A percentile compares a stretch with the other conserved stretches of the same genome.
phyloP scores from a whole-genome alignment of 2,329 filamentous ascomycete genomes.

The Phaeomoniella chlamydospora region DNA sequence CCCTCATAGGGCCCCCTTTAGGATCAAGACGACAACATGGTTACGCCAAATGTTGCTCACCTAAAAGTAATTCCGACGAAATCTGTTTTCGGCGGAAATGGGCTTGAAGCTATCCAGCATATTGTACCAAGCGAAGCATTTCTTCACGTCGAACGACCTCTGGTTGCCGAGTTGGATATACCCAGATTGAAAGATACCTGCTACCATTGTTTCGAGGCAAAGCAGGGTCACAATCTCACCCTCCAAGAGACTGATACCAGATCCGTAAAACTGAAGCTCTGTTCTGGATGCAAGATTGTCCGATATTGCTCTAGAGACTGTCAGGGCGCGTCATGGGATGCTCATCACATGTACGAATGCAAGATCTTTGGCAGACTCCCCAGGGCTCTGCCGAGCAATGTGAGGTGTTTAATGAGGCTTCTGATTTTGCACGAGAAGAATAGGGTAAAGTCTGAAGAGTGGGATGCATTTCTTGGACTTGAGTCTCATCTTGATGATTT shows the following conservation, averaged over 20 bases:
- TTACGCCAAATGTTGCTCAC: neutral
- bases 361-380: constrained; percentile 33
- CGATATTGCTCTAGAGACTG: constrained; percentile 48
- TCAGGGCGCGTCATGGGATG: constrained; percentile 44
- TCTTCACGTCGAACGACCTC: constrained; percentile 32
- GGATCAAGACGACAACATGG: too few relatives aligned
- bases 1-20: too few relatives aligned
- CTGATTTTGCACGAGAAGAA: constrained; percentile 28
- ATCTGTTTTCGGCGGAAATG: constrained; percentile 24
- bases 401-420: constrained; percentile 40
- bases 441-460: constrained; percentile 19
- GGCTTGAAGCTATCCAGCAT: constrained; percentile 37
- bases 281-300: constrained; percentile 42
- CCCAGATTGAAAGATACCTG: constrained; percentile 39
- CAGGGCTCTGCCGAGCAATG: constrained; percentile 37
- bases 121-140: constrained; percentile 35
- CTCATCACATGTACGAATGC: constrained; percentile 46
- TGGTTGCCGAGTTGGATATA: constrained; percentile 39
- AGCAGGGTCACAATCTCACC: constrained; percentile 9
- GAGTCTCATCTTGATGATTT: constrained; percentile 36
- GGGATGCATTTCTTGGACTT: constrained; percentile 27
- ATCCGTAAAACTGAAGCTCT: constrained; percentile 31
- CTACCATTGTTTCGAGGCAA: constrained; percentile 40
- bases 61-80: neutral
- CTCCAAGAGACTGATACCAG: constrained; percentile 8